Conservation (phyloP, 192 early-diverging fungal species). For the Rhizophagus clarus region DNA sequence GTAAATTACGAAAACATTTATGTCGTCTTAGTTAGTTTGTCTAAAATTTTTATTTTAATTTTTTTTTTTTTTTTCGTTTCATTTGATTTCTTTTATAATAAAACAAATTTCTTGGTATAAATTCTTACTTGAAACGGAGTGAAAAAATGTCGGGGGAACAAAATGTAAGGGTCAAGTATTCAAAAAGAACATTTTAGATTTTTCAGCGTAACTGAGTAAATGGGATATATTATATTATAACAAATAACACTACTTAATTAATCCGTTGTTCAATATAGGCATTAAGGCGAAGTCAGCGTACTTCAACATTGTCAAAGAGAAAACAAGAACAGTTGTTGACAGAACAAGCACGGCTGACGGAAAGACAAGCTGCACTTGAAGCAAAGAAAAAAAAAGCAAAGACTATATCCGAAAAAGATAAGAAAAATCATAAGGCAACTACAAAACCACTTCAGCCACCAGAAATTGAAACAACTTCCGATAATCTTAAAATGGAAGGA, state of each 20-base stretch:
- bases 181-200: too few relatives aligned
- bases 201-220: too few relatives aligned
- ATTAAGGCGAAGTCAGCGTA: neutral
- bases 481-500: neutral
- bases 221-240: neutral
- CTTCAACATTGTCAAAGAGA: neutral
- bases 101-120: too few relatives aligned
- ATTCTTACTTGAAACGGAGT: too few relatives aligned
- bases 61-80: neutral
- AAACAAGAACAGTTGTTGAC: neutral
- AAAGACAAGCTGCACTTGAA: neutral
- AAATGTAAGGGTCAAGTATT: too few relatives aligned
- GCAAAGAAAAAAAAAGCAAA: neutral
- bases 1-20: neutral
- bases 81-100: neutral
- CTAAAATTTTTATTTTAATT: neutral
- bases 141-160: too few relatives aligned
- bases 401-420: neutral
- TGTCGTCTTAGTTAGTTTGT: neutral
- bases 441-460: neutral
- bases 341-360: neutral
- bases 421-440: neutral
- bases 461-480: neutral
- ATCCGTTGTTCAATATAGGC: neutral
- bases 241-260: neutral